Base-by-base conservation (phyloP, 2,329 filamentous ascomycete species). In the Akanthomyces uredinophilus region DNA sequence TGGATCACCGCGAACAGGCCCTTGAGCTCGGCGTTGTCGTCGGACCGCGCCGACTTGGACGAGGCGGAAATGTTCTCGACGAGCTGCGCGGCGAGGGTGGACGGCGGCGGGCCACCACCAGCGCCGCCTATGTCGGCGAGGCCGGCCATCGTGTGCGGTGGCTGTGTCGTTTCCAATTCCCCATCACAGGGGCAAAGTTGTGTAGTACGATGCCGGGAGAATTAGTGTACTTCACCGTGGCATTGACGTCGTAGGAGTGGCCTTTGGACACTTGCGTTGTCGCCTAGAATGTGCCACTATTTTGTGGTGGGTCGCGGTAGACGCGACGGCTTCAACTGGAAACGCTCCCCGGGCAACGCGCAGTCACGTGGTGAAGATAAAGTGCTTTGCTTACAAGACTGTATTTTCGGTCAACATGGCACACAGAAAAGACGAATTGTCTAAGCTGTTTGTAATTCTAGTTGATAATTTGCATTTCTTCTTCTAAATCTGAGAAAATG, bases 21-120 rank as follows among this genome's bases (percentile, higher is more conserved):
- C 65, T 89, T 87, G 65, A 97, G 88, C 55, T 91, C 89, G 67
- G 87, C 86, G 63, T 86, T 87, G 68, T 89, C 87, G 68, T 88
- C 83, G 58, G 83, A 83, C 68, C 84, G 82, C 59, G 83, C 82
- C 50, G 83, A 85, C 65, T 81, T 81, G 55, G 84, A 84, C 24
- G 88, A 83, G 49, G 89, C 53, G 10, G 60, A 86, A 65, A 92
- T 87, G 72, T 91, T 91, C 71, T 91, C 88, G 66, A 95, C 91
- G 62, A 97, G 87, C 74, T 96, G 91, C 14, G 91, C 91, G 58
- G 93, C 92, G 69, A 96, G 82, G 11, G 92, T 96, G 18, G 93
- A 96, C 14, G 92, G 89, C 44, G 87, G 86, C 51, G 79, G 77
- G 46, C 60, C 60, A 44, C 22, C 41, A 39, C n/a, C 47, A 16